Conservation (phyloP, 2,329 filamentous ascomycete species). For the Didymosphaeria variabile region DNA sequence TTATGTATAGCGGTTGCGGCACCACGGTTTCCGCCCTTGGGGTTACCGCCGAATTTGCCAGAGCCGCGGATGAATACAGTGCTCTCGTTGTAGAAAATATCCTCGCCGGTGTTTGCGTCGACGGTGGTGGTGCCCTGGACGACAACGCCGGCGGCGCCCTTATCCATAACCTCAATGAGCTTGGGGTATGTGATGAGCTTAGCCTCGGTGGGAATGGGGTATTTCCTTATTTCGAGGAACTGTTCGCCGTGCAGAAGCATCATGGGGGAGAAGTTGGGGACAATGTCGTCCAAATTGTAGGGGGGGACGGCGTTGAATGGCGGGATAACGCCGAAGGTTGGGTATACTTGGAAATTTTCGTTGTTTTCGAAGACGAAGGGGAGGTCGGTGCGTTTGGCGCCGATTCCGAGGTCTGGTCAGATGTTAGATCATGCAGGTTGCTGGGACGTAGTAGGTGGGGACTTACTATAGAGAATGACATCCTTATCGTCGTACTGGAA, state of each 20-base stretch:
- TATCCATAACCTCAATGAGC: constrained; percentile 95
- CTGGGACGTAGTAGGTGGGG: not conserved
- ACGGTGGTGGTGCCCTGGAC: constrained; percentile 83
- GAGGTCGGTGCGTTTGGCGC: constrained; percentile 89
- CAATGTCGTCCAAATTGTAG: constrained; percentile 81
- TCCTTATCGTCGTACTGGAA: constrained; percentile 89
- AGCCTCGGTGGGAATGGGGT: constrained; percentile 86
- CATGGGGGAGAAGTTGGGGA: constrained; percentile 97
- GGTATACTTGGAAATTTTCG: constrained; percentile 92
- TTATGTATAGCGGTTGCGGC: constrained; percentile 81
- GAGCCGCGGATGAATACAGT: constrained; percentile 92
- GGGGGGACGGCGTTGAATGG: constrained; percentile 84
- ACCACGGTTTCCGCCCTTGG: constrained; percentile 80
- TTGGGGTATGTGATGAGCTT: constrained; percentile 78
- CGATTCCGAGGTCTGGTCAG: constrained; percentile 76
- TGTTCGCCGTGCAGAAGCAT: constrained; percentile 99
- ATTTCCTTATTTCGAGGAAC: constrained; percentile 93
- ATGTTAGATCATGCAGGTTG: constrained; percentile 30
- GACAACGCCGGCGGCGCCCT: constrained; percentile 87
- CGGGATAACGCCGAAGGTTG: constrained; percentile 97
- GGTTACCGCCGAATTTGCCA: constrained; percentile 87
- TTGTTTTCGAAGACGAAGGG: constrained; percentile 88
- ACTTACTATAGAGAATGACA: constrained; percentile 82
- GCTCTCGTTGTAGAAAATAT: constrained; percentile 95
- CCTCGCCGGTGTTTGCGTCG: constrained; percentile 83